phyloP scores from a whole-genome alignment of 73 alveolate genomes.

The Blepharisma japonicum region DNA sequence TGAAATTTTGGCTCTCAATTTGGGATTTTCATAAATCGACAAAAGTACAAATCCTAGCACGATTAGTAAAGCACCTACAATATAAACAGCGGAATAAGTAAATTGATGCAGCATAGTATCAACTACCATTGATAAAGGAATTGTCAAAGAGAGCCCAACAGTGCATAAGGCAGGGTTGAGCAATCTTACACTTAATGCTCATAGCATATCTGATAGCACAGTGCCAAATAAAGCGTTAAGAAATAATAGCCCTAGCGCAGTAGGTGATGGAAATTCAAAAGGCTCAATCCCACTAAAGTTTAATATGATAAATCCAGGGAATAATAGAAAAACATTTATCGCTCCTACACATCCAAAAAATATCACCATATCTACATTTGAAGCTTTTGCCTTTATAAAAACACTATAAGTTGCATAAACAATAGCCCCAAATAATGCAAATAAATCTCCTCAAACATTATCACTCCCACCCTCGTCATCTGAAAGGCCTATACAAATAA shows the following conservation, averaged over 20 bases:
- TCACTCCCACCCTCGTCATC: conserved; percentile 25
- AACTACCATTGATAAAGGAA: conserved; percentile 48
- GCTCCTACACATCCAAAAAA: conserved; percentile 55
- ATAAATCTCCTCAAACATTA: conserved; percentile 38
- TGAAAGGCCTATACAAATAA: conserved; percentile 22
- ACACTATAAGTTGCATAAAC: conserved; percentile 42
- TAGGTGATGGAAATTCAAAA: conserved; percentile 40
- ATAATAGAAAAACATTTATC: conserved; percentile 34
- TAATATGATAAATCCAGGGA: conserved; percentile 42
- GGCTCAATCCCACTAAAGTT: conserved; percentile 44
- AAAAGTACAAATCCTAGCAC: conserved; percentile 28
- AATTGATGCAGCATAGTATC: conserved; percentile 26
- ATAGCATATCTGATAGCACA: conserved; percentile 37
- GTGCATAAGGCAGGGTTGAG: conserved; percentile 48
- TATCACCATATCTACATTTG: conserved; percentile 33
- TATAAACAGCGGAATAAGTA: conserved; percentile 21
- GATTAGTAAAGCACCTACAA: conserved; percentile 32
- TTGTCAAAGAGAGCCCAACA: conserved; percentile 49
- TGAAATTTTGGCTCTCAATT: not conserved
- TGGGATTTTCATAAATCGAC: conserved; percentile 31
- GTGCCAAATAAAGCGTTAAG: conserved; percentile 53
- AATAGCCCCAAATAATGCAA: conserved; percentile 41
- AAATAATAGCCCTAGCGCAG: conserved; percentile 31
- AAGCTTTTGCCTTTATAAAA: conserved; percentile 33
- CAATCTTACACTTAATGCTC: conserved; percentile 48